A percentile compares a stretch with the other conserved stretches of the same genome.
Conservation (phyloP, 176 grass and related monocot genomes). For the Coix lacrymajobi region DNA sequence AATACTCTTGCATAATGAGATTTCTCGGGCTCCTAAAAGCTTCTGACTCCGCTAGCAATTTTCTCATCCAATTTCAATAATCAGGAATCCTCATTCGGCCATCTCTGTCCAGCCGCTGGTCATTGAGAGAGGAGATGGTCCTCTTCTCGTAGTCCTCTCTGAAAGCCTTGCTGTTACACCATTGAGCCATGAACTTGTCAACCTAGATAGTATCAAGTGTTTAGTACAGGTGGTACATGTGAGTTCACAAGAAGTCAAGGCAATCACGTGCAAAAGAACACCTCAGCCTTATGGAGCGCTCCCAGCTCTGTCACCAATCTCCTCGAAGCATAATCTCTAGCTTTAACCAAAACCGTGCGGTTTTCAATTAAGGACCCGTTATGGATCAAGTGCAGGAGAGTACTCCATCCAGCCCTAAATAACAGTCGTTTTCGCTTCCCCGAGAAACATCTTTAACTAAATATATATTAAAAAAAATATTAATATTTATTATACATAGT, state of each 20-base stretch:
- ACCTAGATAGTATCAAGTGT: conserved; percentile 37
- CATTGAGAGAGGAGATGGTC: conserved; percentile 56
- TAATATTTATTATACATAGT: too few relatives aligned
- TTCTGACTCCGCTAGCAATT: too few relatives aligned
- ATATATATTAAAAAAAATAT: too few relatives aligned
- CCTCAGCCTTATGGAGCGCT: conserved; percentile 56
- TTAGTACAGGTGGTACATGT: conserved; percentile 15
- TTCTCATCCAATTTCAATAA: too few relatives aligned
- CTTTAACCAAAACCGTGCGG: conserved; percentile 49
- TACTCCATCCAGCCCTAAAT: too few relatives aligned
- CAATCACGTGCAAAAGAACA: conserved; percentile 15
- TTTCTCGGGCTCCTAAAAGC: too few relatives aligned
- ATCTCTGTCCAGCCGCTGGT: conserved; percentile 54
- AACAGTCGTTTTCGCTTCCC: too few relatives aligned
- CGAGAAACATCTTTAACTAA: too few relatives aligned
- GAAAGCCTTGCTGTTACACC: conserved; percentile 61
- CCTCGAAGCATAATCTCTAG: conserved; percentile 61
- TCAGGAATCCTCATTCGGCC: conserved; percentile 87
- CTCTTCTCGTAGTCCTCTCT: conserved; percentile 93
- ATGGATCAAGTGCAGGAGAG: conserved; percentile 34
- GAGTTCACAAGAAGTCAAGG: background rate
- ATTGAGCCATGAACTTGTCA: conserved; percentile 74
- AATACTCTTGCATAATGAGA: too few relatives aligned
- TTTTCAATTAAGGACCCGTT: conserved; percentile 72
- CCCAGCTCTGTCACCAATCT: conserved; percentile 58